Evolutionary conservation across 129 eudicot species (phyloP).

Genomic region (Sambucus nigra): DNA sequence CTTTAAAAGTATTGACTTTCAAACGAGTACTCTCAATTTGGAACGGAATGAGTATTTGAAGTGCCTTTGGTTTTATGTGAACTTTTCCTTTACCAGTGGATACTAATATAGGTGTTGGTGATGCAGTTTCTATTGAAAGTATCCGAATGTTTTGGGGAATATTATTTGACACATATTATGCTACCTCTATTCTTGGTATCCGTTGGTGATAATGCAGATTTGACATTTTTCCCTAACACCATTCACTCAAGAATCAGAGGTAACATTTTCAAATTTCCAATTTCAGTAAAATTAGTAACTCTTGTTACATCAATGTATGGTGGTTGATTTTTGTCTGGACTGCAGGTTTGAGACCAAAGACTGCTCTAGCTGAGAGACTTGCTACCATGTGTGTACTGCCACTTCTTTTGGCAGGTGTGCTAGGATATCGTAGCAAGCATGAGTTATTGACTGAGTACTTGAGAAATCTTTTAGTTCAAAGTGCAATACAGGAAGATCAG

Average conservation of each 20-base stretch:
- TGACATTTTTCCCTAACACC: conserved; percentile 52
- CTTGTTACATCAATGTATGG: background rate
- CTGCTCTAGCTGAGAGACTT: conserved; percentile 53
- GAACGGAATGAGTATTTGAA: background rate
- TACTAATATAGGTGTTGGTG: conserved; percentile 5
- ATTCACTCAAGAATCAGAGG: conserved; percentile 66
- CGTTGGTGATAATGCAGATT: conserved; percentile 71
- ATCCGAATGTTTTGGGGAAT: conserved; percentile 62
- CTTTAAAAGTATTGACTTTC: too few species aligned
- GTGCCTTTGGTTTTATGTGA: background rate
- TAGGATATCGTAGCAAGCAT: conserved; percentile 70
- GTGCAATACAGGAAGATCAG: conserved; percentile 39
- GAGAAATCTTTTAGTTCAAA: conserved; percentile 55
- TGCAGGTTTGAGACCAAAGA: conserved; percentile 70
- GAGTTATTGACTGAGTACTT: conserved; percentile 62
- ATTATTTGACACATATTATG: conserved; percentile 69
- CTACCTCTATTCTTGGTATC: conserved; percentile 75
- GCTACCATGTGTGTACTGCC: conserved; percentile 81
- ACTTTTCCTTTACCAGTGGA: conserved; percentile 7
- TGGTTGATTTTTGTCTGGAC: background rate
- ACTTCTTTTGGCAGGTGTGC: conserved; percentile 74
- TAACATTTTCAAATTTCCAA: conserved; percentile 8
- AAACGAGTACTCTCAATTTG: conserved; percentile 14
- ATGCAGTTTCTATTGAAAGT: conserved; percentile 71
- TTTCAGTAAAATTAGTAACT: background rate